A percentile compares a stretch with the other conserved stretches of the same genome.
Evolutionary conservation across 768 basidiomycete genomes (phyloP).

Genomic region (Termitomyces sp.): DNA sequence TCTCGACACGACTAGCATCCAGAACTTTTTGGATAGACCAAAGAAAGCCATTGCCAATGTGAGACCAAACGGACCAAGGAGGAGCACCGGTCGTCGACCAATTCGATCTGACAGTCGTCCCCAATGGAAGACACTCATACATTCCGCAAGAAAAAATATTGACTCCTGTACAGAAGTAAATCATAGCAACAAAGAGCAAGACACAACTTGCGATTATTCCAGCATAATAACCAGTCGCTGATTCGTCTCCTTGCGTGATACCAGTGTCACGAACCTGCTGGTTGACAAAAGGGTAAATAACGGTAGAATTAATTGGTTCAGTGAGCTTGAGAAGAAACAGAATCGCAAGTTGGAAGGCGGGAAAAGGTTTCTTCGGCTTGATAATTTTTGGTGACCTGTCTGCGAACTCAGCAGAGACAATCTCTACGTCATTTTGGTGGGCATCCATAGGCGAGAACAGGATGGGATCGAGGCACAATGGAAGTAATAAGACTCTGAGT

Average conservation of each 20-base stretch:
- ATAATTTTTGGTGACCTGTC: not conserved
- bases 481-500: not conserved
- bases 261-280: constrained; percentile 36
- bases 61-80: constrained; percentile 28
- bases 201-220: constrained; percentile 32
- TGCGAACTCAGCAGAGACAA: not conserved
- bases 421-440: constrained; percentile 3
- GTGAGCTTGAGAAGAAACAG: constrained; percentile 27
- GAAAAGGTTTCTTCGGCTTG: constrained; percentile 7
- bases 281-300: constrained; percentile 41
- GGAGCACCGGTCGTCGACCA: constrained; percentile 27
- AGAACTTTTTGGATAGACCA: constrained; percentile 25
- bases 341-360: constrained; percentile 25
- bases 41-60: constrained; percentile 25
- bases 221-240: constrained; percentile 38
- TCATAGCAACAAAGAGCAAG: not conserved
- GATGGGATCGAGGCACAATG: not conserved
- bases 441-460: not conserved
- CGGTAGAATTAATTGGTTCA: constrained; percentile 22
- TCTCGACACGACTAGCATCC: constrained; percentile 22
- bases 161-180: constrained; percentile 24
- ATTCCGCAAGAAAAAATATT: constrained; percentile 29
- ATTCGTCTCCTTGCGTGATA: constrained; percentile 36
- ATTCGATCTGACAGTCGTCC: constrained; percentile 29
- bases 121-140: constrained; percentile 26